Evolutionary conservation across 257 asterid genomes (phyloP), one percentile per base, ranked within the genome.

Genomic region (Solanum corneliomulleri): DNA sequence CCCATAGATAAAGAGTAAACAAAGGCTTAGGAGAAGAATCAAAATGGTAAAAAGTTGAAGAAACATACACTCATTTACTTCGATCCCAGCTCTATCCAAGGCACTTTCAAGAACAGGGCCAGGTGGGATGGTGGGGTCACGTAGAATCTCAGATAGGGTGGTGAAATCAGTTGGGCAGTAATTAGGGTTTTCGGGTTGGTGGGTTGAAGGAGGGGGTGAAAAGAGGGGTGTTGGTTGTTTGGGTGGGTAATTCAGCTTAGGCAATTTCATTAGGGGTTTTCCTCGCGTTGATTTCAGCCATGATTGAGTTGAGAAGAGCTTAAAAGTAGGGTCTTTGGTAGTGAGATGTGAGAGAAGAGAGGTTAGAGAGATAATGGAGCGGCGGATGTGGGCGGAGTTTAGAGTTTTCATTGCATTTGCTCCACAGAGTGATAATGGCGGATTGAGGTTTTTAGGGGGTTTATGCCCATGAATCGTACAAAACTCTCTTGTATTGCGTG

Each of bases 21-120:
- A 94, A 86, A 77, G 93, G 96, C 85, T 94, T 94, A 14, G 96
- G 93, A 12, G 95, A 91, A 89, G 94, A 93, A 92, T 93, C 94
- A 70, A 95, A 91, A 45, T 88, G 93, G 77, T 85, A 84, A 95
- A 93, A 47, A 94, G 37, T 75, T 89, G 86, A 42, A 91, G 95
- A 9, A 96, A 85, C 41, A 93, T 85, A 62, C 87, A 49, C 69
- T 94, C 90, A 81, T 41, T 88, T 64, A 94, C 94, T 83, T 82
- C 88, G 42, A 95, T 83, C 41, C 80, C 85, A 31, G 93, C 87
- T 12, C 71, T 89, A 52, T 88, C 85, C 37, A 95, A 89, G 47
- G 96, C 97, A 83, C 90, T 84, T 80, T 93, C 95, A 66, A 95
- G 95, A 64, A 88, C 91, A n/a, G 90, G 90, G 15, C 94, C 98